Evolutionary conservation across 2,329 filamentous ascomycete species (phyloP).

Genomic region (Proliferodiscus dingleyae): DNA sequence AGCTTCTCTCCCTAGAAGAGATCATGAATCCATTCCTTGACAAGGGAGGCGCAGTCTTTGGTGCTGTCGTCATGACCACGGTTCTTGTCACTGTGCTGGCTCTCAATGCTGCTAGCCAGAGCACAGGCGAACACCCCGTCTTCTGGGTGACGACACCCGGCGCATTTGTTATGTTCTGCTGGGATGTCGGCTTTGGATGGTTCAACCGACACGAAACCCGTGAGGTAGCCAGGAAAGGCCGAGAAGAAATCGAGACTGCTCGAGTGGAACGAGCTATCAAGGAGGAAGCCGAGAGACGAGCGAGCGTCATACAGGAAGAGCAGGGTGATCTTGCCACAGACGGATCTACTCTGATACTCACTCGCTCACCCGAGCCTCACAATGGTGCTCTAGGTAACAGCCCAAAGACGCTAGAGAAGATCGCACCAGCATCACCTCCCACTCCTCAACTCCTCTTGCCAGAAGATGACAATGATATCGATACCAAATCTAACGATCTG

Average conservation of each 20-base stretch:
- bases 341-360: background rate
- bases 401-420: conserved; percentile 45
- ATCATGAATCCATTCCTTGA: conserved; percentile 74
- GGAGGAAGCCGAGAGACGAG: conserved; percentile 29
- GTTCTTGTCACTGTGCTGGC: conserved; percentile 62
- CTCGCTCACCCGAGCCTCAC: conserved; percentile 1
- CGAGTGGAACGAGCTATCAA: conserved; percentile 36
- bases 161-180: conserved; percentile 63
- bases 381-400: conserved; percentile 55
- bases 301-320: conserved; percentile 5
- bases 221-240: conserved; percentile 53
- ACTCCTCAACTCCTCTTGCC: conserved; percentile 54
- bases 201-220: conserved; percentile 56
- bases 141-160: conserved; percentile 67
- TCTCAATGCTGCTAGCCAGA: conserved; percentile 56
- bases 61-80: conserved; percentile 59
- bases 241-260: conserved; percentile 42
- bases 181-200: conserved; percentile 63
- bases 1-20: conserved; percentile 60
- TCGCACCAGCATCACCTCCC: too few relatives aligned
- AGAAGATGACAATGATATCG: conserved; percentile 40
- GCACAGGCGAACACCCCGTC: conserved; percentile 49
- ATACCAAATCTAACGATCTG: background rate
- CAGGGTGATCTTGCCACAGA: conserved; percentile 2
- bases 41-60: conserved; percentile 59